Conservation (phyloP, 768 basidiomycete genomes). For the Paxillus ammoniavirescens region DNA sequence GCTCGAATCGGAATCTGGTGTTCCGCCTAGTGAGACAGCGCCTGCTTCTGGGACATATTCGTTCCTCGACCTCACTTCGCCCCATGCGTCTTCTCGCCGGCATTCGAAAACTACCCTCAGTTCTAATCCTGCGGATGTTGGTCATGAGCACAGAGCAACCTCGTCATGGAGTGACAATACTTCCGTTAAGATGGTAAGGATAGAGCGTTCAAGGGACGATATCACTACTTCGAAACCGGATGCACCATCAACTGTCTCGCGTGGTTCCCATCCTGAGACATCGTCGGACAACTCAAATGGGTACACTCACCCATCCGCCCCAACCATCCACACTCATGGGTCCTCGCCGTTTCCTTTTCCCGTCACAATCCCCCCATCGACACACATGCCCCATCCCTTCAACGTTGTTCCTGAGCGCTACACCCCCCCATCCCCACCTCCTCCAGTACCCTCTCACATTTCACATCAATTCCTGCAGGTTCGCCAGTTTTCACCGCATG, state of each 20-base stretch:
- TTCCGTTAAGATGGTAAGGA: conserved; percentile 15
- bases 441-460: conserved; percentile 2
- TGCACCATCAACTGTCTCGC: conserved; percentile 32
- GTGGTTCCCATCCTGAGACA: conserved; percentile 17
- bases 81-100: conserved; percentile 20
- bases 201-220: conserved; percentile 19
- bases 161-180: conserved; percentile 18
- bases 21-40: conserved; percentile 18
- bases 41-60: conserved; percentile 33
- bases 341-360: conserved; percentile 44
- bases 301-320: conserved; percentile 16
- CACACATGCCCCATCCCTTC: conserved; percentile 27
- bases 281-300: conserved; percentile 25
- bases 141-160: conserved; percentile 14
- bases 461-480: conserved; percentile 28
- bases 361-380: conserved; percentile 44
- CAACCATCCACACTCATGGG: conserved; percentile 22
- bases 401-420: conserved; percentile 14
- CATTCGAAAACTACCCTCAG: conserved; percentile 28
- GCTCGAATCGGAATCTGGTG: conserved; percentile 20
- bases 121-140: conserved; percentile 26
- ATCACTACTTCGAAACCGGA: conserved; percentile 23
- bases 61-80: conserved; percentile 32
- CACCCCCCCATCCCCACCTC: conserved; percentile 18
- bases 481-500: conserved; percentile 22